Base-by-base conservation (phyloP, 2,329 filamentous ascomycete genomes). In the Venturia carpophila region DNA sequence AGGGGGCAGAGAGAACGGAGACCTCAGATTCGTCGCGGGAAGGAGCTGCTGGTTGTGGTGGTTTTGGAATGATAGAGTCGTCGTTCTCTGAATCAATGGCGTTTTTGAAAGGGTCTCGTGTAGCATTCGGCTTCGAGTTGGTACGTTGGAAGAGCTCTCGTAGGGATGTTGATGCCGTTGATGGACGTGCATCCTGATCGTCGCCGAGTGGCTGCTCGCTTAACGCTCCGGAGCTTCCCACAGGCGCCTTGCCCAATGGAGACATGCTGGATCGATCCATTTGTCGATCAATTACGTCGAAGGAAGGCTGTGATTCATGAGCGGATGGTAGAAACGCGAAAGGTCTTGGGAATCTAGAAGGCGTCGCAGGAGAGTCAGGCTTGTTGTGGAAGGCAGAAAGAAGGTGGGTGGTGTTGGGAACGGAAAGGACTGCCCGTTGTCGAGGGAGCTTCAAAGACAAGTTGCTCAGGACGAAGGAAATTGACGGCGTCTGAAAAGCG, bases 151-250 rank as follows among this genome's bases (percentile, higher is more conserved):
- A 34, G 30, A 58, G 52, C 52, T 21, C 30, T 58, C 30, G 24
- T 19, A 58, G 52, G 30, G 27, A 58, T 37, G 30, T 37, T 37
- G 52, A 58, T 34, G 52, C 30, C 10, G 52, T 4, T 37, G 52
- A 58, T 58, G 52, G 52, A 34, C 52, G 52, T 58, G 52, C 52
- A 58, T 58, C 52, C 30, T 39, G 52, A 21, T 58, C 52, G 52
- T n/a, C 30, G 52, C 52, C 30, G 52, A 58, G 52, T 58, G 52
- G 52, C 52, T 55, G 19, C 11, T 58, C 52, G 52, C 52, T 58
- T 58, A 27, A 37, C 19, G 2, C 52, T 27, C 19, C 52, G 6
- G 27, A 13, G 27, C 19, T 19, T 58, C 19, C 27, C 52, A 15
- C 11, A 11, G 52, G 52, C 52, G 30, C 52, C 30, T 58, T 58